Evolutionary conservation across 805 yeast genomes (phyloP).

Genomic region (Ogataea pilisensis): DNA sequence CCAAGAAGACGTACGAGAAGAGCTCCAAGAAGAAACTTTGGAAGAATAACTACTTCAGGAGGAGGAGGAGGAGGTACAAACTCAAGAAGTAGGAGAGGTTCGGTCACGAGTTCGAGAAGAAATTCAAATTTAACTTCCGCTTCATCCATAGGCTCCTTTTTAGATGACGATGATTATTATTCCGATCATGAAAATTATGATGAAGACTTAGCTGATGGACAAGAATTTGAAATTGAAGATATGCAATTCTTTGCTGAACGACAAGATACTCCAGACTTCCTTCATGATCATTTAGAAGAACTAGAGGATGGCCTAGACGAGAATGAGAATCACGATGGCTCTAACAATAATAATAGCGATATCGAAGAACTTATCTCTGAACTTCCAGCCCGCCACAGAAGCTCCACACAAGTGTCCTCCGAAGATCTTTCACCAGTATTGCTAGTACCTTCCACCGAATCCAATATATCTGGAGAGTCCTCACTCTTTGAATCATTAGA

Average conservation of each 20-base stretch:
- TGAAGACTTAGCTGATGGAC: neutral
- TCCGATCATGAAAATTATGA: neutral
- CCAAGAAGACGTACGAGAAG: slow-evolving; percentile 24
- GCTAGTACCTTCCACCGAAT: neutral
- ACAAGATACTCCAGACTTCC: neutral
- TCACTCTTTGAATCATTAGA: neutral
- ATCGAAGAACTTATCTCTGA: neutral
- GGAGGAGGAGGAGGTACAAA: too few relatives aligned
- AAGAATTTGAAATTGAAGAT: neutral
- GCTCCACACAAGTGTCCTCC: too few relatives aligned
- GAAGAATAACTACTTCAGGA: neutral
- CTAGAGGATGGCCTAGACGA: neutral
- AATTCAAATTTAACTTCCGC: neutral
- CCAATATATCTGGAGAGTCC: neutral
- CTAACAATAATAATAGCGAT: neutral
- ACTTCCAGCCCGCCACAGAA: neutral
- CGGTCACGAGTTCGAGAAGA: neutral
- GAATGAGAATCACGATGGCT: too few relatives aligned
- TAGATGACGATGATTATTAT: neutral
- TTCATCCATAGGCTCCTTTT: neutral
- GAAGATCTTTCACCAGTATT: neutral
- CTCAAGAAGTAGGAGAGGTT: neutral
- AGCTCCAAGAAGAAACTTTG: neutral
- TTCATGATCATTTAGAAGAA: neutral
- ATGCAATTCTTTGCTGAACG: too few relatives aligned